phyloP scores from a whole-genome alignment of 768 basidiomycete genomes.

The Tulasnella calospora region DNA sequence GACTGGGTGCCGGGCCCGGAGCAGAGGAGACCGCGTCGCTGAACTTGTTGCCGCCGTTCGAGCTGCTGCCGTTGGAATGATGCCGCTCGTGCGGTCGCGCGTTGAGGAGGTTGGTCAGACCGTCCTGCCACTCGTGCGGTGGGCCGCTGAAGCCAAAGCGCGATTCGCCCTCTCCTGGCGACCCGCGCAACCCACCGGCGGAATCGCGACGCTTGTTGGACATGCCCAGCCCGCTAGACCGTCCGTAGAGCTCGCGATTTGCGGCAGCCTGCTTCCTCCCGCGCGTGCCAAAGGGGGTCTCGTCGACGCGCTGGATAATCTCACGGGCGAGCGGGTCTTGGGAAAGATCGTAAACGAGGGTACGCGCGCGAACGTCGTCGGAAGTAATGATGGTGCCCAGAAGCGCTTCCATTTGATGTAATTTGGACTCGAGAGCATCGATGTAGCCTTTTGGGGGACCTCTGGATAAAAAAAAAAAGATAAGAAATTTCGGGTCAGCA shows the following conservation, averaged over 20 bases:
- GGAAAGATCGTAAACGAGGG: constrained; percentile 44
- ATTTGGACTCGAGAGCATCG: constrained; percentile 83
- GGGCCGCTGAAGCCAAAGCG: constrained; percentile 45
- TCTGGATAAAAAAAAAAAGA: constrained; percentile 36
- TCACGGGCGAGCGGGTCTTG: constrained; percentile 76
- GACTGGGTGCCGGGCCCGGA: constrained; percentile 15
- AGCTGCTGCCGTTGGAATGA: not conserved
- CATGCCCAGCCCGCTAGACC: constrained; percentile 17
- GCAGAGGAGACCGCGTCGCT: constrained; percentile 5
- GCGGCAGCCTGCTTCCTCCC: constrained; percentile 47
- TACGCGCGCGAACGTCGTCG: constrained; percentile 41
- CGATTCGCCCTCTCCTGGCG: constrained; percentile 11
- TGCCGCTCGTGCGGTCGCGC: constrained; percentile 10
- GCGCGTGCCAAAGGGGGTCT: constrained; percentile 69
- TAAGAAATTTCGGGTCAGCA: not conserved
- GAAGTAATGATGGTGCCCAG: constrained; percentile 74
- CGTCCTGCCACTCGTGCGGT: constrained; percentile 80
- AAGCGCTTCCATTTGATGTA: constrained; percentile 87
- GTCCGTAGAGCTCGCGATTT: constrained; percentile 24
- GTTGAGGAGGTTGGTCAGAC: constrained; percentile 42
- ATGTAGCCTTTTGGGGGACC: constrained; percentile 94
- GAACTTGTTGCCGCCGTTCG: not conserved
- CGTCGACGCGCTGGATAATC: constrained; percentile 76
- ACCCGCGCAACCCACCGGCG: not conserved
- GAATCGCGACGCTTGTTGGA: constrained; percentile 13